phyloP scores from a whole-genome alignment of 179 eudicot species.

The Drosera spatulata region DNA sequence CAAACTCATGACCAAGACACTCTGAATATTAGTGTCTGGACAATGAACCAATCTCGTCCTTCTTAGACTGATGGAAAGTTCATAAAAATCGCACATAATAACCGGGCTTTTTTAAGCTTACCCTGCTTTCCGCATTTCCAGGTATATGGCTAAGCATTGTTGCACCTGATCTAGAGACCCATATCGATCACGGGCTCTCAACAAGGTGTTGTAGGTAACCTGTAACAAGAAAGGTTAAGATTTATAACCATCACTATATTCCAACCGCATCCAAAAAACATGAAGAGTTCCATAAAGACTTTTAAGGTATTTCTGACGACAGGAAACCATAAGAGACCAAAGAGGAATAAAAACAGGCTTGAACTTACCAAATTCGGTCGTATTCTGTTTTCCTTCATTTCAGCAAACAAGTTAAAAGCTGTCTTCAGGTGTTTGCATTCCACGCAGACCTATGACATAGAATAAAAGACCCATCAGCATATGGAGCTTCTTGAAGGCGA shows the following conservation, averaged over 20 bases:
- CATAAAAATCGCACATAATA: too few relatives aligned
- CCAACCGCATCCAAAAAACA: not conserved
- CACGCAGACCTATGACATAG: slow-evolving; percentile 56
- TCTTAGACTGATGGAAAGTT: too few relatives aligned
- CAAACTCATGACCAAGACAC: too few relatives aligned
- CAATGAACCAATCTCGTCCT: too few relatives aligned
- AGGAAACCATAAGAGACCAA: too few relatives aligned
- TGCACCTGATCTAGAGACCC: slow-evolving; percentile 81
- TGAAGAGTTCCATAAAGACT: too few relatives aligned
- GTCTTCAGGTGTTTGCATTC: slow-evolving; percentile 35
- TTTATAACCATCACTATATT: not conserved
- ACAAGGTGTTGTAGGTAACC: slow-evolving; percentile 87
- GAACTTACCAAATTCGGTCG: slow-evolving; percentile 72
- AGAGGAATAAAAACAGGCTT: not conserved
- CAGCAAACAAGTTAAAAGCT: slow-evolving; percentile 68
- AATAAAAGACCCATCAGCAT: slow-evolving; percentile 2
- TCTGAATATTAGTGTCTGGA: too few relatives aligned
- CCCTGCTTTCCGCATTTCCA: slow-evolving; percentile 96
- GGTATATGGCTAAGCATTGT: slow-evolving; percentile 82
- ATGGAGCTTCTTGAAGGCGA: too few relatives aligned
- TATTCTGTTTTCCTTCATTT: slow-evolving; percentile 65
- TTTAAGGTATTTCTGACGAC: too few relatives aligned
- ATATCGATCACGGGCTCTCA: slow-evolving; percentile 74
- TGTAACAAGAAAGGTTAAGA: slow-evolving; percentile 19
- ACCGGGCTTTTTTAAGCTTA: slow-evolving; percentile 9